These are phyloP conservation scores for Phaffia australis DNA, from an alignment of 768 basidiomycete species.

Conservation along the genomic window DNA sequence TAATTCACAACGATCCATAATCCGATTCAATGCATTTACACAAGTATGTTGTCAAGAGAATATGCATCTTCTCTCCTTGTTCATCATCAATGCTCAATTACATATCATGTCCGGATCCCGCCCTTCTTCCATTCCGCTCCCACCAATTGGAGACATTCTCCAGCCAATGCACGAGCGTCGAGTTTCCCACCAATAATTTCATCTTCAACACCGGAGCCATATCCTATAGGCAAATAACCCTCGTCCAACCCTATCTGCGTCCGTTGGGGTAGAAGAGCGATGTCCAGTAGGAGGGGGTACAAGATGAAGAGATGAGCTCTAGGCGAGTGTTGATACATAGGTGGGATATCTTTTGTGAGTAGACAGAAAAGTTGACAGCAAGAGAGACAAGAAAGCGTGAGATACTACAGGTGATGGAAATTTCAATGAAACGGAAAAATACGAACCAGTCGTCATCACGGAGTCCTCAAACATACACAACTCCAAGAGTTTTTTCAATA, in stretches of 20 bases:
- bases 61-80: too few relatives aligned
- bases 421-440: neutral
- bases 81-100: too few relatives aligned
- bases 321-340: conserved; percentile 46
- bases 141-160: conserved; percentile 55
- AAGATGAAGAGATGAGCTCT: conserved; percentile 82
- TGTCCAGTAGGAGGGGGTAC: conserved; percentile 65
- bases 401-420: neutral
- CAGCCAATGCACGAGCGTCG: conserved; percentile 57
- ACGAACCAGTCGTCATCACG: neutral
- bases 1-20: too few relatives aligned
- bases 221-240: conserved; percentile 19
- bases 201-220: conserved; percentile 29
- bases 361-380: neutral
- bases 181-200: conserved; percentile 37
- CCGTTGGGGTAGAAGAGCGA: conserved; percentile 59
- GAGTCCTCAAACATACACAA: conserved; percentile 44
- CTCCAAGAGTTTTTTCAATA: conserved; percentile 62
- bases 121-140: conserved; percentile 44
- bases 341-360: neutral
- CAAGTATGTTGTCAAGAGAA: too few relatives aligned
- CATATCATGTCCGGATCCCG: neutral
- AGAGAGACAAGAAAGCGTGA: neutral
- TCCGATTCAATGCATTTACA: too few relatives aligned
- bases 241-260: conserved; percentile 47